Evolutionary conservation across 2,329 filamentous ascomycete species (phyloP).

Genomic region (Cytospora mali): DNA sequence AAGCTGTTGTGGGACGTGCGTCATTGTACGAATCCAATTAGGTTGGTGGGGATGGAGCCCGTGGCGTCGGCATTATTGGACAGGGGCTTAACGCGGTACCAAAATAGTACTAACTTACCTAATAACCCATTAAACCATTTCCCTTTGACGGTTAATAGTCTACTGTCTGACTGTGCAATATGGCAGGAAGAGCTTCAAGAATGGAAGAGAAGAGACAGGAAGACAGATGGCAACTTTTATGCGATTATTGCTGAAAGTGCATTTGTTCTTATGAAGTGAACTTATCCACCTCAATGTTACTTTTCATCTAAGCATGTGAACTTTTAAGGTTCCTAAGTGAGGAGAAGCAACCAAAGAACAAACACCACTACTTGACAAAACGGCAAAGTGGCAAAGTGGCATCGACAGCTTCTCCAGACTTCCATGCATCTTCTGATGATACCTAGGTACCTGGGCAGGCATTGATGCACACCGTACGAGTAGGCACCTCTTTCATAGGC

Average conservation of each 20-base stretch:
- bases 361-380: too few species aligned
- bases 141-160: too few species aligned
- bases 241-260: too few species aligned
- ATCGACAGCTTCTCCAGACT: not conserved
- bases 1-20: slow-evolving; percentile 8
- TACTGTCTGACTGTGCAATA: not conserved
- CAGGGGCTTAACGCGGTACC: not conserved
- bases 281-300: not conserved
- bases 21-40: slow-evolving; percentile 25
- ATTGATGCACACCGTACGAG: too few species aligned
- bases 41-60: slow-evolving; percentile 2
- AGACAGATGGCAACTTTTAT: too few species aligned
- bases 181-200: not conserved
- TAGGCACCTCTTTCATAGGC: too few species aligned
- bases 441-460: too few species aligned
- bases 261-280: too few species aligned
- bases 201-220: too few species aligned
- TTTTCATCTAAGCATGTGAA: too few species aligned
- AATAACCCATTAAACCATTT: not conserved
- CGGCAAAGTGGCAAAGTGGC: not conserved
- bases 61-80: slow-evolving; percentile 13
- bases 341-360: too few species aligned
- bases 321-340: not conserved
- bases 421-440: not conserved
- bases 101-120: not conserved